phyloP scores from a whole-genome alignment of 495 filamentous ascomycete species.

The Neurospora sp. region DNA sequence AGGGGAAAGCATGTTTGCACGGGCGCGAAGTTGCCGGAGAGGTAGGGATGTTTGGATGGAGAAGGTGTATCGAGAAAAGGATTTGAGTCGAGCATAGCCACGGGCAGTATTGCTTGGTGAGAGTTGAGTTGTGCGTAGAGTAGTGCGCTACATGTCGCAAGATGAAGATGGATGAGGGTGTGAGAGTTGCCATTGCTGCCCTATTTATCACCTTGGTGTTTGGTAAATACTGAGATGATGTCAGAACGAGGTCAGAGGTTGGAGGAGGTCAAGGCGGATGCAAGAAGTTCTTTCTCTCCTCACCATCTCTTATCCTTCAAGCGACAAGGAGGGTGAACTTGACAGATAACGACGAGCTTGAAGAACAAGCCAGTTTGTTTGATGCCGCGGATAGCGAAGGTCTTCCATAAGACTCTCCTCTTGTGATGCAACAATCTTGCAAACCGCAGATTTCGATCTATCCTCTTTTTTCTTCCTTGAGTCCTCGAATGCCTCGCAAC shows the following conservation, averaged over 20 bases:
- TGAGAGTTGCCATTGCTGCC: not conserved
- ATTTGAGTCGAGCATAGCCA: not conserved
- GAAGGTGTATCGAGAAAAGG: not conserved
- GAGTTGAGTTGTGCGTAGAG: not conserved
- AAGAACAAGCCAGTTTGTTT: not conserved
- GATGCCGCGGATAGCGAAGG: not conserved
- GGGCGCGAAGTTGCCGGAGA: slow-evolving; percentile 56
- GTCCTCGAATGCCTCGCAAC: too few species aligned
- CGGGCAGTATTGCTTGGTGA: not conserved
- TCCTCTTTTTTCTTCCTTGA: too few species aligned
- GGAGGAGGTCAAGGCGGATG: not conserved
- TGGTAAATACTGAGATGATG: not conserved
- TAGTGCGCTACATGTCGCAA: not conserved
- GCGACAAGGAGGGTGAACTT: not conserved
- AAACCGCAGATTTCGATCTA: too few species aligned
- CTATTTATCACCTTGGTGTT: not conserved
- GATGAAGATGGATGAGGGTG: not conserved
- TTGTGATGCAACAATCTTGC: not conserved
- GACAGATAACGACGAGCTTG: not conserved
- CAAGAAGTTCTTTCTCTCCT: not conserved
- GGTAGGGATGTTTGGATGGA: slow-evolving; percentile 23
- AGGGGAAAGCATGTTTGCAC: slow-evolving; percentile 38
- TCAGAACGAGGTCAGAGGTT: not conserved
- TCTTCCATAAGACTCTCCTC: not conserved
- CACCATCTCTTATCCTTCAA: not conserved